phyloP scores from a whole-genome alignment of 306 rosid genomes.

The Sicyos baderoa region DNA sequence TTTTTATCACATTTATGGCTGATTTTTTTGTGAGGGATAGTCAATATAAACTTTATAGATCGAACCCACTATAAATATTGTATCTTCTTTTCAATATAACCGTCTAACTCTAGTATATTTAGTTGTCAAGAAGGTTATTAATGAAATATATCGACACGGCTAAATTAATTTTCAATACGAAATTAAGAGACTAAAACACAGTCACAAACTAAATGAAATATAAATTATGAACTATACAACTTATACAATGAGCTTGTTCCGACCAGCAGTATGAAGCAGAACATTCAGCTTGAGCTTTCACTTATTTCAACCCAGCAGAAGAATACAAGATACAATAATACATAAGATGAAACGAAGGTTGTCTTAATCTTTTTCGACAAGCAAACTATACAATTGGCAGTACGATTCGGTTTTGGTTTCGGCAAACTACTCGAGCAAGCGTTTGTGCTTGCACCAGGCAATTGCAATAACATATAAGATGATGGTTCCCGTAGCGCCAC shows the following conservation, averaged over 20 bases:
- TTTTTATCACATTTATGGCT: no score
- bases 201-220: not conserved
- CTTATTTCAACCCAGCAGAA: not conserved
- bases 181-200: not conserved
- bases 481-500: constrained; percentile 35
- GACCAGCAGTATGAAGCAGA: not conserved
- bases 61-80: no score
- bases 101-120: no score
- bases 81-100: no score
- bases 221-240: not conserved
- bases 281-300: not conserved
- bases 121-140: no score
- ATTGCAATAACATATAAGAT: constrained; percentile 51
- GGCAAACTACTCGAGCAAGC: constrained; percentile 46
- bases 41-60: no score
- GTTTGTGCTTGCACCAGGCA: constrained; percentile 62
- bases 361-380: not conserved
- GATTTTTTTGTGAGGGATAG: no score
- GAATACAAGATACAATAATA: no score
- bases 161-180: not conserved
- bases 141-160: no score
- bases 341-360: not conserved
- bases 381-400: not conserved
- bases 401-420: not conserved
- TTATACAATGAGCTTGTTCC: not conserved